phyloP scores from a whole-genome alignment of 495 filamentous ascomycete genomes.

The Aeminium ludgeri region DNA sequence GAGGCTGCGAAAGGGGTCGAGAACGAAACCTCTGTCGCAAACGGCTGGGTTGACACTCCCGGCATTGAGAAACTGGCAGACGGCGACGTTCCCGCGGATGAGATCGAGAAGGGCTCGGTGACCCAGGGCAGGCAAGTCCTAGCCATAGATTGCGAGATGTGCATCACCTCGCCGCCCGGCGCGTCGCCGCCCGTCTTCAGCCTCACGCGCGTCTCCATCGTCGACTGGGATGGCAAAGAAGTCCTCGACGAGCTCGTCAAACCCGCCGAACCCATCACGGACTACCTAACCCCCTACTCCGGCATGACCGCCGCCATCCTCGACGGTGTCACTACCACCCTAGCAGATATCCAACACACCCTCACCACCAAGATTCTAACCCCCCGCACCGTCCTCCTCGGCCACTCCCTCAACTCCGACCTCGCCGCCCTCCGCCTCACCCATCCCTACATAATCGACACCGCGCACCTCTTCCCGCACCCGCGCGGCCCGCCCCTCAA shows the following conservation, averaged over 20 bases:
- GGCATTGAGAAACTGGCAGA: slow-evolving; percentile 46
- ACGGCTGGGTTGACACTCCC: slow-evolving; percentile 69
- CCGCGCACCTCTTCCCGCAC: slow-evolving; percentile 70
- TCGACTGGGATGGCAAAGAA: slow-evolving; percentile 69
- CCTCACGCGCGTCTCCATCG: slow-evolving; percentile 70
- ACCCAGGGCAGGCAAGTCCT: slow-evolving; percentile 69
- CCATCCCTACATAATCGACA: slow-evolving; percentile 88
- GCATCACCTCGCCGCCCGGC: slow-evolving; percentile 49
- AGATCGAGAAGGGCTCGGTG: slow-evolving; percentile 64
- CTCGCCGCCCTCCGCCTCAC: slow-evolving; percentile 65
- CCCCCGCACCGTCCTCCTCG: slow-evolving; percentile 63
- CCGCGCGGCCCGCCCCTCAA: slow-evolving; percentile 56
- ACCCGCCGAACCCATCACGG: slow-evolving; percentile 61
- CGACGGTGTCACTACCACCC: slow-evolving; percentile 61
- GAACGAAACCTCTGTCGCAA: slow-evolving; percentile 29
- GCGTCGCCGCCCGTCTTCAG: slow-evolving; percentile 36
- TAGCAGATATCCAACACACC: slow-evolving; percentile 64
- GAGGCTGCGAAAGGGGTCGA: slow-evolving; percentile 32
- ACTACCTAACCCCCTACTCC: slow-evolving; percentile 81
- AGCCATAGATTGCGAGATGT: slow-evolving; percentile 94
- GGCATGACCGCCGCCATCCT: slow-evolving; percentile 80
- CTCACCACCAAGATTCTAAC: slow-evolving; percentile 51
- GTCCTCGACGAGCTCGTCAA: slow-evolving; percentile 85
- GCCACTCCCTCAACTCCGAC: slow-evolving; percentile 86
- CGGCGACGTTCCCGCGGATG: slow-evolving; percentile 45